These are phyloP conservation scores for Rhinocladiella similis DNA, from an alignment of 2,329 filamentous ascomycete species.

Conservation along the genomic window DNA sequence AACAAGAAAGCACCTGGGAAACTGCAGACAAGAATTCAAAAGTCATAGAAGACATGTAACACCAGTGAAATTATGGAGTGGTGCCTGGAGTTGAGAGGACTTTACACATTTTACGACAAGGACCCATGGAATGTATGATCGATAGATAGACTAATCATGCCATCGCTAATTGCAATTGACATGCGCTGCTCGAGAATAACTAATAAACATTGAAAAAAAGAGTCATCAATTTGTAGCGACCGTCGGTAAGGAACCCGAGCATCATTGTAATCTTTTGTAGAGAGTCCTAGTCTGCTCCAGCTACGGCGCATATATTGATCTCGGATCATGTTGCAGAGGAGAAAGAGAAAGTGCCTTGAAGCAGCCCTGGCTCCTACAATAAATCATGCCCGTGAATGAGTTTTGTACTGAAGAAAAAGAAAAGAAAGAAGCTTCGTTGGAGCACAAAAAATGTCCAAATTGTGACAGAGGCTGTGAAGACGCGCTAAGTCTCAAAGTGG, in stretches of 20 bases:
- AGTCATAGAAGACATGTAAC: slow-evolving; percentile 23
- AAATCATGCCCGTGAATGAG: slow-evolving; percentile 64
- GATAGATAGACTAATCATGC: slow-evolving; percentile 8
- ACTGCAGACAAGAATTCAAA: slow-evolving; percentile 42
- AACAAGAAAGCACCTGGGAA: slow-evolving; percentile 82
- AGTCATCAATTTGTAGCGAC: slow-evolving; percentile 53
- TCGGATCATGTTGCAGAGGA: slow-evolving; percentile 65
- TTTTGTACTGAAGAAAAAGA: slow-evolving; percentile 44
- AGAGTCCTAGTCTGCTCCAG: slow-evolving; percentile 62
- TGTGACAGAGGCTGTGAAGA: slow-evolving; percentile 23
- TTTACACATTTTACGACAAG: neutral
- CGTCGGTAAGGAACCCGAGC: slow-evolving; percentile 67
- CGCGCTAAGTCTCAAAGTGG: slow-evolving; percentile 6
- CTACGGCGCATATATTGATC: slow-evolving; percentile 59
- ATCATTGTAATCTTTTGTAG: slow-evolving; percentile 48
- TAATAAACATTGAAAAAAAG: neutral
- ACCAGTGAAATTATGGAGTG: slow-evolving; percentile 20
- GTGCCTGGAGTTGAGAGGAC: slow-evolving; percentile 18
- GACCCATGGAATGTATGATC: slow-evolving; percentile 1
- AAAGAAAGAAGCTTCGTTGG: slow-evolving; percentile 27
- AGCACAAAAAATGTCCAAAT: slow-evolving; percentile 24
- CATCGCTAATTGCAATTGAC: neutral
- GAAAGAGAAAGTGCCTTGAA: slow-evolving; percentile 44
- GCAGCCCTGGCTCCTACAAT: slow-evolving; percentile 61
- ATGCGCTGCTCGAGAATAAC: neutral